Evolutionary conservation across 805 yeast species (phyloP).

Genomic region (Isabelozyma pseudorhagii): DNA sequence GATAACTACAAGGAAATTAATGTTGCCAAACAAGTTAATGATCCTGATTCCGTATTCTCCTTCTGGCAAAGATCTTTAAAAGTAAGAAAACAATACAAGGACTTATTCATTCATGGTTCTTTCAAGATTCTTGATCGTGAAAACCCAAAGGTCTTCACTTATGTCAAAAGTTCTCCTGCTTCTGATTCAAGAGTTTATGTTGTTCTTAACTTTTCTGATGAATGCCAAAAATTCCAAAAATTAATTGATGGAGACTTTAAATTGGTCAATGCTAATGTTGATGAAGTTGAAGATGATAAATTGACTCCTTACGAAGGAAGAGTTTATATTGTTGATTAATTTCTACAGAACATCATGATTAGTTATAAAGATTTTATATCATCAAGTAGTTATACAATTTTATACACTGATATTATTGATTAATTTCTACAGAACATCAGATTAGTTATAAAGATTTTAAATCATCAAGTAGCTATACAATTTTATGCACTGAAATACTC

Average conservation of each 20-base stretch:
- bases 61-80: constrained; percentile 41
- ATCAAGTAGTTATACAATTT: not conserved
- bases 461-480: not conserved
- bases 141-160: constrained; percentile 35
- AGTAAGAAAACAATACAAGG: constrained; percentile 37
- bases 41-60: constrained; percentile 38
- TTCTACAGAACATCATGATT: not conserved
- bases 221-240: constrained; percentile 7
- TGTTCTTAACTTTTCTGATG: constrained; percentile 20
- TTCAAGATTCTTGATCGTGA: constrained; percentile 38
- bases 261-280: constrained; percentile 6
- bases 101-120: constrained; percentile 38
- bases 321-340: constrained; percentile 7
- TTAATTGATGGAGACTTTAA: constrained; percentile 7
- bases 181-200: constrained; percentile 11
- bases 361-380: not conserved
- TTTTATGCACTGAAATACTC: not conserved
- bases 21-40: constrained; percentile 38
- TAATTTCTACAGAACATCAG: not conserved
- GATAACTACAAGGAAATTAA: constrained; percentile 44
- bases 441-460: not conserved
- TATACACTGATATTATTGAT: constrained; percentile 1
- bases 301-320: constrained; percentile 11
- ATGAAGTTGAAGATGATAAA: constrained; percentile 2
- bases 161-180: constrained; percentile 19